These are phyloP conservation scores for Cicer arietinum DNA, from an alignment of 306 rosid species.

Conservation along the genomic window DNA sequence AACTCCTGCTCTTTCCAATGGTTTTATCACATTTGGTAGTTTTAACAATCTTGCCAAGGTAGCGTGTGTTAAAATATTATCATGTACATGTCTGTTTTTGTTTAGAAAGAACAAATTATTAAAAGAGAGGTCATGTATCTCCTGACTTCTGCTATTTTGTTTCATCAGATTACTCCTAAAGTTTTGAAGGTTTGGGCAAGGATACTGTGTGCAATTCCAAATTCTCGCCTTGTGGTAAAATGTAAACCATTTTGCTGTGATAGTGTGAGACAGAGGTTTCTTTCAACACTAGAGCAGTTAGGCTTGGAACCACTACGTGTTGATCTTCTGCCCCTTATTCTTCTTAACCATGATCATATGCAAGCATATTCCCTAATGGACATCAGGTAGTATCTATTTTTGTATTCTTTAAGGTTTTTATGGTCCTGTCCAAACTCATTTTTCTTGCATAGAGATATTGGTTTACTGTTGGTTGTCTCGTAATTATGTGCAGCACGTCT, in stretches of 20 bases:
- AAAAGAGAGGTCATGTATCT: slow-evolving; percentile 2
- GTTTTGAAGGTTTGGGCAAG: slow-evolving; percentile 97
- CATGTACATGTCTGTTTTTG: slow-evolving; percentile 10
- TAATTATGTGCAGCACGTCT: not conserved
- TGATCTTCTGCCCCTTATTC: slow-evolving; percentile 96
- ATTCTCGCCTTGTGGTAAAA: slow-evolving; percentile 97
- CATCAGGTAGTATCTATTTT: slow-evolving; percentile 71
- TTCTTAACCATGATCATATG: slow-evolving; percentile 96
- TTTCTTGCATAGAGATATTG: slow-evolving; percentile 23
- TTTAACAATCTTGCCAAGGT: slow-evolving; percentile 99
- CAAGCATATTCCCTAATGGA: slow-evolving; percentile 99
- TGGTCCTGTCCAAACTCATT: slow-evolving; percentile 3
- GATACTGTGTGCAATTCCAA: slow-evolving; percentile 86
- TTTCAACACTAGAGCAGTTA: slow-evolving; percentile 83
- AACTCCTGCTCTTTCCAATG: slow-evolving; percentile 95
- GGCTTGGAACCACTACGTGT: slow-evolving; percentile 94
- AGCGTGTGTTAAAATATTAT: slow-evolving; percentile 38
- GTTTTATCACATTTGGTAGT: slow-evolving; percentile 95
- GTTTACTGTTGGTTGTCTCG: slow-evolving; percentile 20
- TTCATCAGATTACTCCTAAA: slow-evolving; percentile 86
- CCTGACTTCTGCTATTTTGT: slow-evolving; percentile 33
- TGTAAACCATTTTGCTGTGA: slow-evolving; percentile 99
- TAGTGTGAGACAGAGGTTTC: slow-evolving; percentile 89
- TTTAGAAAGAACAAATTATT: slow-evolving; percentile 18
- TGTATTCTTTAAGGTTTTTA: slow-evolving; percentile 23